Conservation (phyloP, 192 early-diverging fungal genomes). For the Coemansia sp. region DNA sequence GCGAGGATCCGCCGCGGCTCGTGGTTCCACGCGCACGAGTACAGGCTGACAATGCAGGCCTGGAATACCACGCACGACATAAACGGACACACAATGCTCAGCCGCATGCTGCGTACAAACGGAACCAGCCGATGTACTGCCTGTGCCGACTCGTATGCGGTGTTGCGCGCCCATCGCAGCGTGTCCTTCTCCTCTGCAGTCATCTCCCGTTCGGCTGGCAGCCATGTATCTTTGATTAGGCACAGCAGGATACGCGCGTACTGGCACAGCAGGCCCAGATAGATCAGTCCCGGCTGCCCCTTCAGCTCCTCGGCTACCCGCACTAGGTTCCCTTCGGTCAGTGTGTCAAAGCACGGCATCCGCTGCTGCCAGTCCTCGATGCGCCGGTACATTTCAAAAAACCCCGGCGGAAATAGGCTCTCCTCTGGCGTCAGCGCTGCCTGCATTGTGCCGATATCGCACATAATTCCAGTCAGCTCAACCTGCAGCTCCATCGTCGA, state of each 20-base stretch:
- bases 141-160: slow-evolving; percentile 25
- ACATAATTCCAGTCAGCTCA: slow-evolving; percentile 38
- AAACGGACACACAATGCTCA: slow-evolving; percentile 29
- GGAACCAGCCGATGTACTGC: slow-evolving; percentile 41
- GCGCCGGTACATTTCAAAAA: slow-evolving; percentile 10
- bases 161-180: slow-evolving; percentile 27
- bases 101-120: slow-evolving; percentile 33
- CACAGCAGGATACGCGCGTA: slow-evolving; percentile 40
- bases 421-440: slow-evolving; percentile 24
- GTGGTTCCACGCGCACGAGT: slow-evolving; percentile 26
- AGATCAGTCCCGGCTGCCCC: slow-evolving; percentile 12
- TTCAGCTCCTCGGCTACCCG: slow-evolving; percentile 9
- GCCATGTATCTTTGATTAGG: slow-evolving; percentile 46
- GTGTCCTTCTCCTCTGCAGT: slow-evolving; percentile 19
- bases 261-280: slow-evolving; percentile 32
- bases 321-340: slow-evolving; percentile 18
- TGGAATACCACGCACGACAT: slow-evolving; percentile 43
- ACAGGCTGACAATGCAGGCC: slow-evolving; percentile 39
- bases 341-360: slow-evolving; percentile 14
- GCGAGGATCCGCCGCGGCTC: slow-evolving; percentile 15
- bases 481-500: slow-evolving; percentile 25
- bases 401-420: slow-evolving; percentile 21
- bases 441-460: slow-evolving; percentile 33
- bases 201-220: slow-evolving; percentile 23
- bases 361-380: slow-evolving; percentile 24